These are phyloP conservation scores for Sporothrix schenckii DNA, from an alignment of 2,329 filamentous ascomycete species.

Conservation along the genomic window DNA sequence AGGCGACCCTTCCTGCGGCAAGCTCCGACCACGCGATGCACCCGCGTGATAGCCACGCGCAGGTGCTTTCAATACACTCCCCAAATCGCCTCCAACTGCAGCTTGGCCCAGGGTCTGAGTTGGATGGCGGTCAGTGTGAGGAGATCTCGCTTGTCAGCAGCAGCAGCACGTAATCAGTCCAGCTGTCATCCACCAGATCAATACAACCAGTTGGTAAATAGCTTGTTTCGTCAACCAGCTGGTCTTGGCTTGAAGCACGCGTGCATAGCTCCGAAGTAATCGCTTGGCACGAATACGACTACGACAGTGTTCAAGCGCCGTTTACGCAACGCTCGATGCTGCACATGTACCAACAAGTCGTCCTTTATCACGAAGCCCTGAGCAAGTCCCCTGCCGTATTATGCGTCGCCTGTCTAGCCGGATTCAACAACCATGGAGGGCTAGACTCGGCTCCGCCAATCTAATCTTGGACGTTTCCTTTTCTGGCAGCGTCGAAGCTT, in stretches of 20 bases:
- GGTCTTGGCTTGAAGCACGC: constrained; percentile 21
- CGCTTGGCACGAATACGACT: background rate
- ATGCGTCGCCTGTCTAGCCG: background rate
- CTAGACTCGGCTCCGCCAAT: constrained; percentile 20
- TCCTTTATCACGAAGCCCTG: background rate
- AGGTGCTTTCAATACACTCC: background rate
- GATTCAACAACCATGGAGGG: background rate
- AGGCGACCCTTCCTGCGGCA: background rate
- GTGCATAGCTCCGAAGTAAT: background rate
- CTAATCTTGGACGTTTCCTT: background rate
- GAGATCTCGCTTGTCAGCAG: background rate
- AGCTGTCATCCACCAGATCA: background rate
- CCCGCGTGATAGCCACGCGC: constrained; percentile 1
- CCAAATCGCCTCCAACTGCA: background rate
- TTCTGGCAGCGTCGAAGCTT: background rate
- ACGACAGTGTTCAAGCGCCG: background rate
- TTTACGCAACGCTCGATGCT: constrained; percentile 1
- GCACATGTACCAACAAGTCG: background rate
- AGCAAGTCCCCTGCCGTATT: background rate
- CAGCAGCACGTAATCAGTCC: background rate
- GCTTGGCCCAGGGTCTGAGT: constrained; percentile 7
- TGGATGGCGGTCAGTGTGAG: constrained; percentile 7
- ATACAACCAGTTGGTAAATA: background rate
- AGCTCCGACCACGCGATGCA: constrained; percentile 9
- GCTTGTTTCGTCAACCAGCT: background rate